Base-by-base conservation (phyloP, 164 flowering plant species). In the Macadamia integrifolia region DNA sequence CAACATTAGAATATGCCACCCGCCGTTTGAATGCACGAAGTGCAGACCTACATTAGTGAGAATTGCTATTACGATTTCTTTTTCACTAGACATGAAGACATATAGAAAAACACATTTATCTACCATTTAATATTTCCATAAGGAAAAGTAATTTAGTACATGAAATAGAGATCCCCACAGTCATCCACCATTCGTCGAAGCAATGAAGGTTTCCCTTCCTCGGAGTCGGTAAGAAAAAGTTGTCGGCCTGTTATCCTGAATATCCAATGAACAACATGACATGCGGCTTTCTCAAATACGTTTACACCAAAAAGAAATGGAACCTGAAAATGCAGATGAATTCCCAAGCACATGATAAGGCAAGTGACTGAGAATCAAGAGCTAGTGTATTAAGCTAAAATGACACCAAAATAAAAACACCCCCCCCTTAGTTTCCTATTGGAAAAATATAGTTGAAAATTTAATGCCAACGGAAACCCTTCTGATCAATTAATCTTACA, bases 241-340 rank as follows among this genome's bases (percentile, higher is more conserved):
- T 94, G 98, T 28, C 79, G 79, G 28, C 99, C 99, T 23, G 99
- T 92, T 85, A 86, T 92, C 74, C 89, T 83, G 79, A 90, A 88
- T 72, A 92, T 90, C 93, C 65, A 88, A 69, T 94, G 98, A 76
- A 85, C 82, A 32, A 90, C 81, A 75, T 6, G 61, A 74, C 74
- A 76, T 66, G 96, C 98, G 58, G 76, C 77, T 76, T 77, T 89
- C 79, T 94, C 99, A 56, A 92, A 68, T 46, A 78, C 85, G 71
- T 85, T 18, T 55, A 92, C 80, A 52, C 99, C 99, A 77, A 94
- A 86, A 71, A 92, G 94, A 80, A 94, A 90, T 6, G 99, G 99
- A 30, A 94, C 99, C 99, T 94, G 82, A 49, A 72, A 73, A 67
- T 31, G 44, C 56, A 28, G 14, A 40, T 17, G 73, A 32, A 30